Evolutionary conservation across 768 basidiomycete species (phyloP).

Genomic region (Macrolepiota fuliginosa): DNA sequence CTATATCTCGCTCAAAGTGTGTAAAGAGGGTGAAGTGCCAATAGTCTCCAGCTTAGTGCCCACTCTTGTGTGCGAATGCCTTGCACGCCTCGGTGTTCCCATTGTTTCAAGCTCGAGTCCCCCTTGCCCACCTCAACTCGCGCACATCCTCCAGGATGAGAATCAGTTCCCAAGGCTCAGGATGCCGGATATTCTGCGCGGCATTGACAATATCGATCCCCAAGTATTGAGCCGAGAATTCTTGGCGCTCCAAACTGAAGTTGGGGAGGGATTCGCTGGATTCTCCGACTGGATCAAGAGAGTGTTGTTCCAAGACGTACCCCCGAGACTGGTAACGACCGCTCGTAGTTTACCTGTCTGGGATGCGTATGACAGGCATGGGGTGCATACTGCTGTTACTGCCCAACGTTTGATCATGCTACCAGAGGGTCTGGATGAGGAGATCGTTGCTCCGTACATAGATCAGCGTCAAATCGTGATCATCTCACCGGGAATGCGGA

Average conservation of each 20-base stretch:
- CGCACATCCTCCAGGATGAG: neutral
- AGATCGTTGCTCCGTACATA: neutral
- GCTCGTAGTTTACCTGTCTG: constrained; percentile 30
- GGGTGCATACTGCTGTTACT: neutral
- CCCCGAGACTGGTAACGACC: neutral
- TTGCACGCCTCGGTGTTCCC: neutral
- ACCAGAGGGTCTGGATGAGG: constrained; percentile 3
- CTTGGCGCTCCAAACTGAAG: neutral
- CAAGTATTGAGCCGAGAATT: neutral
- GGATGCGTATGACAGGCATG: neutral
- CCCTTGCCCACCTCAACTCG: neutral
- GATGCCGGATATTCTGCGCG: neutral
- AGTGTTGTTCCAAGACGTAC: neutral
- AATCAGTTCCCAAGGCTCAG: neutral
- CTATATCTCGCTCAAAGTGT: constrained; percentile 31
- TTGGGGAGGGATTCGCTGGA: neutral
- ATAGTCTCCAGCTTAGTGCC: constrained; percentile 18
- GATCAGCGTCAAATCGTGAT: neutral
- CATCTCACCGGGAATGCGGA: neutral
- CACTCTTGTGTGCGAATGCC: constrained; percentile 13
- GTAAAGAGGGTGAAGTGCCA: constrained; percentile 23
- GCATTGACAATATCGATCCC: neutral
- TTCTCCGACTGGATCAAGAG: constrained; percentile 2
- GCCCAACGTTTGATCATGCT: constrained; percentile 6
- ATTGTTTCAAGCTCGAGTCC: neutral